Base-by-base conservation (phyloP, 2,329 filamentous ascomycete species). In the Cytospora leucostoma region DNA sequence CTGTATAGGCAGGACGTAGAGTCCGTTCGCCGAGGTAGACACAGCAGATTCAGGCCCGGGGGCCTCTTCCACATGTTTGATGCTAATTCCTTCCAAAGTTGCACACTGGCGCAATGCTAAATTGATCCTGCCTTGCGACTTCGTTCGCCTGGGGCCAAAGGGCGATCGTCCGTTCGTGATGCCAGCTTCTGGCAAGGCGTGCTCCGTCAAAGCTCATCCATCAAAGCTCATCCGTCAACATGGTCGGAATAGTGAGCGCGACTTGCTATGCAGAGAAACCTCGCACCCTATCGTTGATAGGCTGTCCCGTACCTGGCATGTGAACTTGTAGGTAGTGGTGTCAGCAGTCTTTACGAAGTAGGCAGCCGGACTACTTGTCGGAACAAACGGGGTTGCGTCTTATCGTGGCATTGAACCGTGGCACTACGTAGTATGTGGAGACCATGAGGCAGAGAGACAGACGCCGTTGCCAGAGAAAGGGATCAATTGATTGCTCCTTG, bases 361-460 rank as follows among this genome's bases (percentile, higher is more conserved):
- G 27, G 27, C 27, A 54, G 50, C 51, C 58, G 57, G 44, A 55
- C 50, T 47, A 65, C 61, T 38, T 27, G 51, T 52, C 55, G 56
- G 44, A 33, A 44, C n/a, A 49, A 4, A 57, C 54, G 61, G 38
- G 59, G 53, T 62, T 51, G 47, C 38, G 59, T 51, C 54, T 37
- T 44, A 57, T 59, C 49, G 50, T 55, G 40, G 37, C 63, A 33
- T 19, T 35, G 17, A 15, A 32, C 4, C 34, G 52, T 54, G 17
- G 34, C 27, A 53, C 37, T 47, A 40, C 5, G 17, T 19, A 33
- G 4, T 37, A 32, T 19, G 50, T 40, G 35, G 27, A 33, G 50
- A 52, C 54, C 27, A 38, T 38, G 38, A 38, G 35, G 33, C n/a
- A 38, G 27, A 40, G 53, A 40, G 8, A 11, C 21, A 35, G 7